Evolutionary conservation across 257 asterid genomes (phyloP), one percentile per base, ranked within the genome.

Genomic region (Agastache rugosa): DNA sequence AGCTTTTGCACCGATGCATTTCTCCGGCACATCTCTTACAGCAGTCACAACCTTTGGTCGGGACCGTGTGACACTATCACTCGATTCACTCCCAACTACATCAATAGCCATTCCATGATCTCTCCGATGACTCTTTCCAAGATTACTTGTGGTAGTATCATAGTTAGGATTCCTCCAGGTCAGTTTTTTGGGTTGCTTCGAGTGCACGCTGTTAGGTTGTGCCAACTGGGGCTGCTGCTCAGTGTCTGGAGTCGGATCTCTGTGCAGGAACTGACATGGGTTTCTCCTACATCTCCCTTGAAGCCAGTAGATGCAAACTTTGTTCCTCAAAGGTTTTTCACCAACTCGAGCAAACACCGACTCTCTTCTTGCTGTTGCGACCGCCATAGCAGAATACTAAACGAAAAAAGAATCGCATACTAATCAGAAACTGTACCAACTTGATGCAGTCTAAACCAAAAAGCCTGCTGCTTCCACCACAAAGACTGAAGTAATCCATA

Each of bases 221-320:
- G 44, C 34, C 6, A 25, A 19, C 27, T 11, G 63, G 15, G 63
- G 35, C 75, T 44, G 35, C 69, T 59, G 65, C 45, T 45, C 47
- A 34, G 76, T 41, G 37, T 53, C 78, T 42, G 69, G 71, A 27
- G 67, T 56, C 19, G 72, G 75, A 41, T 68, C 77, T 27, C 56
- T 16, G 73, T 87, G 96, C 79, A 78, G 39, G 81, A 56, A 89
- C 55, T 51, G 71, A 50, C 96, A 87, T 10, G 92, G 91, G 53
- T 81, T 75, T 71, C 82, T 83, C 44, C 41, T 87, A 82, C 96
- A 89, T 66, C 72, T 77, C 44, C 96, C 96, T 23, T 69, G 20
- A 44, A 80, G 85, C 96, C 96, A 89, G 76, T 45, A 87, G 14
- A 19, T 31, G 72, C 93, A 89, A 19, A 81, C 84, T 76, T 65